A percentile compares a stretch with the other conserved stretches of the same genome.
These are phyloP conservation scores for Ceratocystis destructans DNA, from an alignment of 2,329 filamentous ascomycete species.

Conservation along the genomic window DNA sequence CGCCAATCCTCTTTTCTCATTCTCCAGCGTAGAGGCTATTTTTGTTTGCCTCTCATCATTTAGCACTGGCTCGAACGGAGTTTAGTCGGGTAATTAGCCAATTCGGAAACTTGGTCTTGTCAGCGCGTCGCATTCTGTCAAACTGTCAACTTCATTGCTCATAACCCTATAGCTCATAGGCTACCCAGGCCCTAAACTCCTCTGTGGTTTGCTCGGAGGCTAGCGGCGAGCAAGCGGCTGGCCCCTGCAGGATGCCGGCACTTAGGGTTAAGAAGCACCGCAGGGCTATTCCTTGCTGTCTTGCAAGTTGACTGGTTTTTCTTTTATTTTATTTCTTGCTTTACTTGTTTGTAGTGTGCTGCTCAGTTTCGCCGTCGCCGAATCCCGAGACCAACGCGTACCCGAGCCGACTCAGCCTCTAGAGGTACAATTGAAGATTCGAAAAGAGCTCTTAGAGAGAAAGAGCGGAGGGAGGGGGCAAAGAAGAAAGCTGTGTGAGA, in stretches of 20 bases:
- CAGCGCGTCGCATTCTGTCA: neutral
- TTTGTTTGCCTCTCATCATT: neutral
- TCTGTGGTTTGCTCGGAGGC: too few relatives aligned
- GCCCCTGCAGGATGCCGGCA: neutral
- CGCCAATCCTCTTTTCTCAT: neutral
- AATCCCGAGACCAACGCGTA: neutral
- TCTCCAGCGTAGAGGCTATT: neutral
- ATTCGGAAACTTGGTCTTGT: too few relatives aligned
- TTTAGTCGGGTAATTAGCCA: slow-evolving; percentile 1
- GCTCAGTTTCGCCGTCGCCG: slow-evolving; percentile 1
- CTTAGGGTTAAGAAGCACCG: neutral
- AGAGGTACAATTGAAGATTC: neutral
- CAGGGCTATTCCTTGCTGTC: neutral
- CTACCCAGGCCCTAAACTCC: neutral
- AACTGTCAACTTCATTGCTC: neutral
- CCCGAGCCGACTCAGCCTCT: too few relatives aligned
- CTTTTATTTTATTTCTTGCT: neutral
- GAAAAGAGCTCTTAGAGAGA: neutral
- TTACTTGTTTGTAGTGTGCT: neutral
- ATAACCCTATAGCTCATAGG: neutral
- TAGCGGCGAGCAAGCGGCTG: neutral
- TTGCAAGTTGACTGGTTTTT: neutral
- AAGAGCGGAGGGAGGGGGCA: neutral
- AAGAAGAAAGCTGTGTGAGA: neutral
- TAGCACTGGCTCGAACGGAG: neutral